phyloP scores from a whole-genome alignment of 2,329 filamentous ascomycete genomes.

The Aspergillus udagawae region DNA sequence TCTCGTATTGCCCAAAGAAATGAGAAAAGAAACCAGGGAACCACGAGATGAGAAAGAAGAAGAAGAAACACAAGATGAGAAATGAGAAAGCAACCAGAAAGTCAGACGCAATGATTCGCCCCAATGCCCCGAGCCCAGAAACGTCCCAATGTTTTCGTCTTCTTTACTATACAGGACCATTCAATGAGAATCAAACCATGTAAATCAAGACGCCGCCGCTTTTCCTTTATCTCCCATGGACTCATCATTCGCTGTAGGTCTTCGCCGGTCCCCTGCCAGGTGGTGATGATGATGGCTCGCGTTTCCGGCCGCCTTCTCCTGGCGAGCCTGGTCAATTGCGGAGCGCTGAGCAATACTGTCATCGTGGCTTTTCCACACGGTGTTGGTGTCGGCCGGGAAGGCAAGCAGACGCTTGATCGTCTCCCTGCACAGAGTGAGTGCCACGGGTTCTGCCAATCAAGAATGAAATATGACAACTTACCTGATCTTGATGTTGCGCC shows the following conservation, averaged over 20 bases:
- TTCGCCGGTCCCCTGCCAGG: conserved; percentile 39
- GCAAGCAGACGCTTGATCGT: conserved; percentile 86
- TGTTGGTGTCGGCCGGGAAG: conserved; percentile 82
- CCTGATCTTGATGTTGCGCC: conserved; percentile 93
- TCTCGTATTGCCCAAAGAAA: background rate
- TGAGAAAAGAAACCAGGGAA: background rate
- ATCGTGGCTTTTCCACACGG: conserved; percentile 95
- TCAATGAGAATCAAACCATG: conserved; percentile 20
- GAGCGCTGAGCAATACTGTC: conserved; percentile 90
- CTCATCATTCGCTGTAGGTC: conserved; percentile 42
- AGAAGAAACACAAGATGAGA: conserved; percentile 5
- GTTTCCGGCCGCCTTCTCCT: conserved; percentile 64
- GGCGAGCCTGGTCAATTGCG: conserved; percentile 84
- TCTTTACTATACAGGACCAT: conserved; percentile 39
- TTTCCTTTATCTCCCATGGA: conserved; percentile 41
- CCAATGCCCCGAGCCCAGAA: conserved; percentile 37
- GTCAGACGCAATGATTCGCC: conserved; percentile 37
- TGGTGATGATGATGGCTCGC: conserved; percentile 30
- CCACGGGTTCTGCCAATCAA: conserved; percentile 7
- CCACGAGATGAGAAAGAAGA: conserved; percentile 5
- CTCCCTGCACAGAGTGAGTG: conserved; percentile 57
- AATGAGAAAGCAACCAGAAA: conserved; percentile 10
- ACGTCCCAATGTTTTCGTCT: conserved; percentile 34
- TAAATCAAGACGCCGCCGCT: conserved; percentile 30
- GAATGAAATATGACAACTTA: conserved; percentile 45